A percentile compares a stretch with the other conserved stretches of the same genome.
phyloP scores from a whole-genome alignment of 352 stramenopile species.

The Pythium myriotylum region DNA sequence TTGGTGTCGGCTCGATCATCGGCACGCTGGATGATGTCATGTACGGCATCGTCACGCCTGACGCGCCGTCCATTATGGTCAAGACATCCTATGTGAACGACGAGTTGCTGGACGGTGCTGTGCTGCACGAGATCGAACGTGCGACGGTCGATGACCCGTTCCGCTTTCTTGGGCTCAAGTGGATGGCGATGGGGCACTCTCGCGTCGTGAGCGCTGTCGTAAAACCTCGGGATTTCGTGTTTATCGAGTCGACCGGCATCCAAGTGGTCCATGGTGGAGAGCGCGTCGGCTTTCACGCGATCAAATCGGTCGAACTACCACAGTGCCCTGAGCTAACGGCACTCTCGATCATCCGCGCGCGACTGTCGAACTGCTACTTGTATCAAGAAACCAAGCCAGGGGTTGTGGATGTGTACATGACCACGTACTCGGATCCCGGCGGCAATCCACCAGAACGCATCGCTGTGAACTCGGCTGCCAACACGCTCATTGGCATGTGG shows the following conservation, averaged over 20 bases:
- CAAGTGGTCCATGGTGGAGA: slow-evolving; percentile 34
- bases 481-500: slow-evolving; percentile 28
- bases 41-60: slow-evolving; percentile 43
- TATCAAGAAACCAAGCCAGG: slow-evolving; percentile 17
- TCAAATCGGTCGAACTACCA: slow-evolving; percentile 42
- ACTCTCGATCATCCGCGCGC: slow-evolving; percentile 8
- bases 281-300: slow-evolving; percentile 38
- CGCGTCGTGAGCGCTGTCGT: slow-evolving; percentile 22
- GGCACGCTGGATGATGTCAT: slow-evolving; percentile 62
- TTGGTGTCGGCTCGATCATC: slow-evolving; percentile 47
- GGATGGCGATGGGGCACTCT: slow-evolving; percentile 18
- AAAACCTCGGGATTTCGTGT: slow-evolving; percentile 44
- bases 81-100: slow-evolving; percentile 28
- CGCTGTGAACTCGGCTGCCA: slow-evolving; percentile 22
- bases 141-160: slow-evolving; percentile 33
- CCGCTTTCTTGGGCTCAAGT: slow-evolving; percentile 29
- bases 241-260: slow-evolving; percentile 44
- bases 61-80: slow-evolving; percentile 38
- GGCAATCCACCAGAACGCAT: slow-evolving; percentile 26
- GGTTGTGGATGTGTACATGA: slow-evolving; percentile 36
- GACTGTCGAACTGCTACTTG: slow-evolving; percentile 21
- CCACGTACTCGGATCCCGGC: slow-evolving; percentile 23
- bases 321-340: slow-evolving; percentile 4
- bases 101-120: slow-evolving; percentile 21
- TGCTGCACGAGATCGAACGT: slow-evolving; percentile 43